Conservation (phyloP, 1,284 basidiomycete genomes). For the Trichosporon ovoides region DNA sequence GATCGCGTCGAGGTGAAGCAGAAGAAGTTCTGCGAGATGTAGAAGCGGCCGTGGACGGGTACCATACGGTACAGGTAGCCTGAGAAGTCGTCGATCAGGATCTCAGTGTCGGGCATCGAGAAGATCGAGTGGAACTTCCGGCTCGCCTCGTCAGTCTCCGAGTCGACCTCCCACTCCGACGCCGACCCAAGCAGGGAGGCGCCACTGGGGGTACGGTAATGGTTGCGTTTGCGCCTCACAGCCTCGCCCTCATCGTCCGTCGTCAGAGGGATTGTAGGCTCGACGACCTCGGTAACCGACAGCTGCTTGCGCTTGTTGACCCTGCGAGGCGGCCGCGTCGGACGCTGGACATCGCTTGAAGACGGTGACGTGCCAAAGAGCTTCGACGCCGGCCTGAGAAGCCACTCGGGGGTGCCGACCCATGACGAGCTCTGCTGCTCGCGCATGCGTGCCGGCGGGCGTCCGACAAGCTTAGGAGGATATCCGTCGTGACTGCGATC, state of each 20-base stretch:
- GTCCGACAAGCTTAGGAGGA: constrained; percentile 37
- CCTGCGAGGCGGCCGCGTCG: constrained; percentile 2
- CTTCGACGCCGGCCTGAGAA: constrained; percentile 39
- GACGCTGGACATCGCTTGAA: not conserved
- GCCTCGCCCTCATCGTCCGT: constrained; percentile 18
- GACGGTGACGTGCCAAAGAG: constrained; percentile 32
- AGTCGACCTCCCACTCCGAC: constrained; percentile 11
- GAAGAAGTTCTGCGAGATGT: constrained; percentile 78
- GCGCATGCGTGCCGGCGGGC: constrained; percentile 30
- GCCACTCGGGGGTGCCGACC: constrained; percentile 26
- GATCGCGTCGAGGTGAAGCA: constrained; percentile 82
- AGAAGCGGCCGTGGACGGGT: constrained; percentile 78
- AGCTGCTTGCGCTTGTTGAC: constrained; percentile 9
- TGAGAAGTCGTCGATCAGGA: constrained; percentile 77
- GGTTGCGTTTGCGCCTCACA: too few relatives aligned
- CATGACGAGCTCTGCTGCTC: not conserved
- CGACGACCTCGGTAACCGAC: constrained; percentile 27
- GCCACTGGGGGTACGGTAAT: too few relatives aligned
- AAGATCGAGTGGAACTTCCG: constrained; percentile 66
- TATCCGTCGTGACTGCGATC: constrained; percentile 28
- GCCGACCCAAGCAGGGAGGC: not conserved
- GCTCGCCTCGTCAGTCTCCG: constrained; percentile 28
- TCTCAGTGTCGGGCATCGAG: constrained; percentile 79
- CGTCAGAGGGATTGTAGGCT: constrained; percentile 9
- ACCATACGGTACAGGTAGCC: constrained; percentile 80